Evolutionary conservation across 2,329 filamentous ascomycete genomes (phyloP).

Genomic region (Tolypocladium ophioglossoides): DNA sequence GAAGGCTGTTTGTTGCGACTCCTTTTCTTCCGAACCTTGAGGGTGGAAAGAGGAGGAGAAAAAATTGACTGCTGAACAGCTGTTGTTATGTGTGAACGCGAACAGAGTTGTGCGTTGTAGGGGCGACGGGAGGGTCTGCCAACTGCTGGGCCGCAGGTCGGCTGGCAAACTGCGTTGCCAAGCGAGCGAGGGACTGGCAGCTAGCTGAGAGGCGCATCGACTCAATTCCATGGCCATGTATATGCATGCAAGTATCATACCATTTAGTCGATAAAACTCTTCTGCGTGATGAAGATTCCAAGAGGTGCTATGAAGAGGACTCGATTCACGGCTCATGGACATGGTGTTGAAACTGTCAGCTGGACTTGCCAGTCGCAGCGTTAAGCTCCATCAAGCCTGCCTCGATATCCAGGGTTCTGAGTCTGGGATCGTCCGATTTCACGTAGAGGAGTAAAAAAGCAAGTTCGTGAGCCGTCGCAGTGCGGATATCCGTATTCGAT

Average conservation of each 20-base stretch:
- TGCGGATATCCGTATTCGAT: background rate
- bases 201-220: background rate
- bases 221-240: background rate
- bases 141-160: background rate
- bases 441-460: background rate
- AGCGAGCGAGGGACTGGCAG: background rate
- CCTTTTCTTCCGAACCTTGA: background rate
- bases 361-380: background rate
- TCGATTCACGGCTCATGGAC: background rate
- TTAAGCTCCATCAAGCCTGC: too few relatives aligned
- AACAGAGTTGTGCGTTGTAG: background rate
- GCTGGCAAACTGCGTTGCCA: background rate
- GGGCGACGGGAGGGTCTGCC: background rate
- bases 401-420: background rate
- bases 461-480: background rate
- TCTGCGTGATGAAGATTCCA: background rate
- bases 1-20: background rate
- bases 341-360: background rate
- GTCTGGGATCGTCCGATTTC: background rate
- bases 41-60: background rate
- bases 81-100: background rate
- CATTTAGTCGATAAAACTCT: background rate
- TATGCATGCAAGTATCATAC: background rate
- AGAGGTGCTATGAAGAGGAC: background rate
- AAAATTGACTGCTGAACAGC: background rate